A percentile compares a stretch with the other conserved stretches of the same genome.
Evolutionary conservation across 441 rosid species (phyloP).

Genomic region (Eugenia klotzschiana): DNA sequence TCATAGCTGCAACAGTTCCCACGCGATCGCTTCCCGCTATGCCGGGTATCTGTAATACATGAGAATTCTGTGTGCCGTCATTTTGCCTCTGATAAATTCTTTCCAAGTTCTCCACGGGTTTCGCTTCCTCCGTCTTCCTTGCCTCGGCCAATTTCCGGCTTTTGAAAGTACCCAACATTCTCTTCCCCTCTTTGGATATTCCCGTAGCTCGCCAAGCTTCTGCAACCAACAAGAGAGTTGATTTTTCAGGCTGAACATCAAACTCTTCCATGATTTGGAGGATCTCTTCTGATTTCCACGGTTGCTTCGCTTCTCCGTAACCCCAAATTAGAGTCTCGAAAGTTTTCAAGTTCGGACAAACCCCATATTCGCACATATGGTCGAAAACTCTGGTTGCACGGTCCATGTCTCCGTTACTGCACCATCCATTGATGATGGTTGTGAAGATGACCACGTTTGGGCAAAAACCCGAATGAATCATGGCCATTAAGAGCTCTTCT

Average conservation of each 20-base stretch:
- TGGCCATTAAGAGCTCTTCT: slow-evolving; percentile 41
- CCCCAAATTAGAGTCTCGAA: slow-evolving; percentile 91
- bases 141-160: background rate
- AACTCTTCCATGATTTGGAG: slow-evolving; percentile 51
- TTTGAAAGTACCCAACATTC: slow-evolving; percentile 12
- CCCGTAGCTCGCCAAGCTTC: slow-evolving; percentile 78
- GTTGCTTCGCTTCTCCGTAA: slow-evolving; percentile 74
- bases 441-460: slow-evolving; percentile 88
- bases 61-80: background rate
- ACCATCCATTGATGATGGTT: slow-evolving; percentile 81
- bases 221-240: slow-evolving; percentile 51
- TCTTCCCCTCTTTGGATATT: slow-evolving; percentile 32
- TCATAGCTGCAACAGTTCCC: background rate
- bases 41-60: background rate
- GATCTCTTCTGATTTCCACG: slow-evolving; percentile 71
- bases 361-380: slow-evolving; percentile 46
- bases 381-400: slow-evolving; percentile 40
- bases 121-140: background rate
- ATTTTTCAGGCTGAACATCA: slow-evolving; percentile 36
- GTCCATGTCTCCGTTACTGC: slow-evolving; percentile 66
- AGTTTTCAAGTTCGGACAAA: slow-evolving; percentile 64
- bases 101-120: background rate
- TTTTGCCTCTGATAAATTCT: background rate
- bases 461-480: slow-evolving; percentile 30
- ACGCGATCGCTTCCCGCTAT: background rate